phyloP scores from a whole-genome alignment of 345 rosid genomes.

The Noccaea bulbosa region DNA sequence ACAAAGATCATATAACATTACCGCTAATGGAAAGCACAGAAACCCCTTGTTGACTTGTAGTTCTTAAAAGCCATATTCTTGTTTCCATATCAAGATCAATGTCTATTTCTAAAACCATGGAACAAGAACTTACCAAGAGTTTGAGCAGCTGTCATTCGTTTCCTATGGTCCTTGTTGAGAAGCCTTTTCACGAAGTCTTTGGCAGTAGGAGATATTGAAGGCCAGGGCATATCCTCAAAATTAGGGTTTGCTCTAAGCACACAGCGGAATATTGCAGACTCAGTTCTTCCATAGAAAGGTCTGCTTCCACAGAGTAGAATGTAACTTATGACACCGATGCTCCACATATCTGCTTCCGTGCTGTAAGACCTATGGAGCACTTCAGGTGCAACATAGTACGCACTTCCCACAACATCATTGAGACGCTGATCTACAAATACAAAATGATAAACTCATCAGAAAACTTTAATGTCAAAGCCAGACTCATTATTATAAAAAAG shows the following conservation, averaged over 20 bases:
- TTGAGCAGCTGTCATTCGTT: slow-evolving; percentile 98
- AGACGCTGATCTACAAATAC: slow-evolving; percentile 79
- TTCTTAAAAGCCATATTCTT: slow-evolving; percentile 20
- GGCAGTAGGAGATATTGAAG: slow-evolving; percentile 76
- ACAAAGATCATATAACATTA: slow-evolving; percentile 23
- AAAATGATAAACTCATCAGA: slow-evolving; percentile 13
- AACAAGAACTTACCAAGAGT: slow-evolving; percentile 65
- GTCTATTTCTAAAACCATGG: neutral
- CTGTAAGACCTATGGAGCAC: slow-evolving; percentile 97
- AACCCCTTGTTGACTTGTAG: neutral
- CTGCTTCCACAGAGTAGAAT: slow-evolving; percentile 96
- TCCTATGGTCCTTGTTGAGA: slow-evolving; percentile 91
- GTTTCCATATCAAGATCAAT: slow-evolving; percentile 24
- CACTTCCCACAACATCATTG: slow-evolving; percentile 97
- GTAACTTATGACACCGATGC: slow-evolving; percentile 91
- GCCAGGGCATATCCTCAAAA: slow-evolving; percentile 95
- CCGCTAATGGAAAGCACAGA: neutral
- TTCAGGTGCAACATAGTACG: slow-evolving; percentile 98
- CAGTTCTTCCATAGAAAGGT: slow-evolving; percentile 92
- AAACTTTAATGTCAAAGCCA: slow-evolving; percentile 5
- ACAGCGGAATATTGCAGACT: slow-evolving; percentile 93
- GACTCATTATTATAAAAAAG: neutral
- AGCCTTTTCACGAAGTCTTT: slow-evolving; percentile 93
- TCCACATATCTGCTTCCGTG: slow-evolving; percentile 97
- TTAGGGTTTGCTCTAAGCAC: slow-evolving; percentile 92